Conservation (phyloP, 176 grass and related monocot species). For the Cenchrus purpureus region DNA sequence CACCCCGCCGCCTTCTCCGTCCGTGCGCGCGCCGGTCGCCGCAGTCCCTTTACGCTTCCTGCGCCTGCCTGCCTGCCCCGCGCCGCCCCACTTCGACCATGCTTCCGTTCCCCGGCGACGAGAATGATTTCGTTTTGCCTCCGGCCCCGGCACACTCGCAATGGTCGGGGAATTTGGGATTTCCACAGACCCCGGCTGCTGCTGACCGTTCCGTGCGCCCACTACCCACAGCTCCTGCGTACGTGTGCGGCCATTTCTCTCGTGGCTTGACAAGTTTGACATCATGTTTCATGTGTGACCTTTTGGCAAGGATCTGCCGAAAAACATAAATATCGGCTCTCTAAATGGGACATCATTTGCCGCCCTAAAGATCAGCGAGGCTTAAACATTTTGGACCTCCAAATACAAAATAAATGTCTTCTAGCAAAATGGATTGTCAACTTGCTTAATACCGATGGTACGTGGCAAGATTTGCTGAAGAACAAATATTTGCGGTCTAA, state of each 20-base stretch:
- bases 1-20: neutral
- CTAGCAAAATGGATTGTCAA: too few relatives aligned
- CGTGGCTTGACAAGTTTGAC: neutral
- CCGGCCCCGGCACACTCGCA: neutral
- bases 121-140: neutral
- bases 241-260: neutral
- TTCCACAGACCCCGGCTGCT: neutral
- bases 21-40: neutral
- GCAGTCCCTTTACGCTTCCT: conserved; percentile 18
- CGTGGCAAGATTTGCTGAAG: too few relatives aligned
- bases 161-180: neutral
- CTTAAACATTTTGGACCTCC: too few relatives aligned
- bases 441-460: too few relatives aligned
- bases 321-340: too few relatives aligned
- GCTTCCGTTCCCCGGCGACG: neutral
- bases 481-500: too few relatives aligned
- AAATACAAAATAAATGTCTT: too few relatives aligned
- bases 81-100: neutral
- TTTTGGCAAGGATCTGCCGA: too few relatives aligned
- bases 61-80: neutral
- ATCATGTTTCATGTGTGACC: neutral
- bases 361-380: too few relatives aligned
- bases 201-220: conserved; percentile 19
- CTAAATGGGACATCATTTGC: too few relatives aligned
- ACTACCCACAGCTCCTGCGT: neutral